Base-by-base conservation (phyloP, 768 basidiomycete genomes). In the Agrocybe praecox region DNA sequence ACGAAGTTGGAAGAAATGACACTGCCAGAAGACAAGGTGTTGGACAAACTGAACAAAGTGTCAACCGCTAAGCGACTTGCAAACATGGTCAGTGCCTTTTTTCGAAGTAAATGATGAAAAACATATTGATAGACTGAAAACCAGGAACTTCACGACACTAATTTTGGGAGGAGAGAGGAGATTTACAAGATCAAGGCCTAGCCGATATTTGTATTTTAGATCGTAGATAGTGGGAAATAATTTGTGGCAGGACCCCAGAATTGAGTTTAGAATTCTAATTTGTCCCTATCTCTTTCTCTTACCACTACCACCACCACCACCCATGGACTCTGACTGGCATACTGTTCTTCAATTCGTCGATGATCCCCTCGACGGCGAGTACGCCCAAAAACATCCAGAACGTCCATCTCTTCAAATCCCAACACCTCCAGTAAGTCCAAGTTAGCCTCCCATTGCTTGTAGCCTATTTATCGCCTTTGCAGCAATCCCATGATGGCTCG, bases 61-160 rank as follows among this genome's bases (percentile, higher is more conserved):
- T 92, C 91, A 9, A 92, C 90, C 0, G 96, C 96, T 1, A 95
- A 97, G 70, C 84, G 97, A 24, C 73, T 96, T 46, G 96, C 97
- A 1, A 92, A 88, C 53, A 96, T 98, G 94, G 95, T 94, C 65
- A 67, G 86, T 67, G 12, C n/a, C n/a, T 22, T 9, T 24, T 1
- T 29, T 10, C 12, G 6, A 17, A 21, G 33, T 8, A 15, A 34
- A 15, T 15, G n/a, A 17, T 46, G 10, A 36, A 23, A 9, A 44
- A 36, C 12, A n/a, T 10, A 22, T 22, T 46, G 26, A 34, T 19
- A 19, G 22, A 56, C 45, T 49, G 47, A 49, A 52, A 33, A 50
- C 18, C 68, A 91, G 87, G 89, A 94, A 71, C 74, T 98, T 56
- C 88, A 95, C 61, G 92, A 94, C 61, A 89, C 92, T 17, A 83